phyloP scores from a whole-genome alignment of 208 protist genomes.

The Leishmania braziliensis region DNA sequence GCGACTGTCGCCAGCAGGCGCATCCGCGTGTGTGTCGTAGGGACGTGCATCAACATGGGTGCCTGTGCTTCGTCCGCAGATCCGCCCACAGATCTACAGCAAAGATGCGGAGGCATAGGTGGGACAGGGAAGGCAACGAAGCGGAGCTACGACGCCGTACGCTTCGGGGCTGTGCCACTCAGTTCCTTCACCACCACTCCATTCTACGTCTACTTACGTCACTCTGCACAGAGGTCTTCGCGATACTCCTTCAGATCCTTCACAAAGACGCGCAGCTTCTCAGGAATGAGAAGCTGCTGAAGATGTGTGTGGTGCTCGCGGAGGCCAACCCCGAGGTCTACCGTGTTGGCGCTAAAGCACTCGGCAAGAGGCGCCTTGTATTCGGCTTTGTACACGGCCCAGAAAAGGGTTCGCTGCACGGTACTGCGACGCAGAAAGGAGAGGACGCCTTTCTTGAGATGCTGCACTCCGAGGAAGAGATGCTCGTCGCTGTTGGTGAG shows the following conservation, averaged over 20 bases:
- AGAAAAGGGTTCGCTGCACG: constrained; percentile 46
- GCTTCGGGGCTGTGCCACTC: background rate
- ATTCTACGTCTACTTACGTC: background rate
- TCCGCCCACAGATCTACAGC: background rate
- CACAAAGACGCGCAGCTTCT: constrained; percentile 30
- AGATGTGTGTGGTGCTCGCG: constrained; percentile 44
- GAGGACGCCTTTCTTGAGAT: constrained; percentile 34
- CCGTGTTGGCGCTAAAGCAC: constrained; percentile 42
- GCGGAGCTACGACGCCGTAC: background rate
- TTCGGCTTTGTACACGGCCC: constrained; percentile 47
- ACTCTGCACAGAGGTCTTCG: constrained; percentile 26
- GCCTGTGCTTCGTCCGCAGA: background rate
- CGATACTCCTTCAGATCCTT: constrained; percentile 30
- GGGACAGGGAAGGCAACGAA: background rate
- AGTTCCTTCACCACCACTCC: no score
- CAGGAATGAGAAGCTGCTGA: constrained; percentile 29
- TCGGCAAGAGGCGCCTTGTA: constrained; percentile 38
- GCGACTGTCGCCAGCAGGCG: background rate
- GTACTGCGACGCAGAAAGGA: constrained; percentile 40
- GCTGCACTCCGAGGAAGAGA: constrained; percentile 34
- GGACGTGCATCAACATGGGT: background rate
- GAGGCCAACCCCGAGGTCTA: constrained; percentile 30
- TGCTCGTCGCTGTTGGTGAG: constrained; percentile 49
- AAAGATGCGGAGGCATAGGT: background rate
- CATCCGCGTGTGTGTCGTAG: background rate